Percentiles rank a stretch among this genome's conserved stretches.
Evolutionary conservation across 306 rosid species (phyloP).

Genomic region (Acacia acuminata): DNA sequence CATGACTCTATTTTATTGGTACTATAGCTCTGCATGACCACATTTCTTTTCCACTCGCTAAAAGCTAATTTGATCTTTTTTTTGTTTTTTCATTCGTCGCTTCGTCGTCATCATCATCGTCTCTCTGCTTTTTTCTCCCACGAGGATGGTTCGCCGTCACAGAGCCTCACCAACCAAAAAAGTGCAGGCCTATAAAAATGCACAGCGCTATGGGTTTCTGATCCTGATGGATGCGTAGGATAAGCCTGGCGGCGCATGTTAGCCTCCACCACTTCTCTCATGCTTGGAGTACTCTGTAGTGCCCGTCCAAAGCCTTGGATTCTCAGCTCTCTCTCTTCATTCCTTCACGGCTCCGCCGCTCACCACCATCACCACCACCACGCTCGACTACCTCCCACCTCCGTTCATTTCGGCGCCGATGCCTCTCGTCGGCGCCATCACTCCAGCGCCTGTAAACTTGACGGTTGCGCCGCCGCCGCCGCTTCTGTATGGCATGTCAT

Average conservation of each 20-base stretch:
- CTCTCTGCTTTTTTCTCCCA: not conserved
- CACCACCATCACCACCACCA: conserved; percentile 38
- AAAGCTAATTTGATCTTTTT: not conserved
- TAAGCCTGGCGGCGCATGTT: conserved; percentile 37
- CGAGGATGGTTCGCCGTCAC: conserved; percentile 15
- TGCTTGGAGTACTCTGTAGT: conserved; percentile 56
- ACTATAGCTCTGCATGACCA: not conserved
- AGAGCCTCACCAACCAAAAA: conserved; percentile 13
- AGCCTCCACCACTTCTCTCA: conserved; percentile 39
- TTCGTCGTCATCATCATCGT: not conserved
- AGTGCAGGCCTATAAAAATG: not conserved
- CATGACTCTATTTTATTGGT: not conserved
- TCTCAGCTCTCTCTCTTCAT: conserved; percentile 45
- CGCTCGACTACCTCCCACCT: conserved; percentile 30
- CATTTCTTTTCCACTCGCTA: not conserved
- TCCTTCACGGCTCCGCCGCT: conserved; percentile 51
- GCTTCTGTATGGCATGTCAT: conserved; percentile 91
- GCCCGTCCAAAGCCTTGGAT: conserved; percentile 67
- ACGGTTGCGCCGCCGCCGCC: conserved; percentile 31
- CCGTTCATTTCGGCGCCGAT: conserved; percentile 12
- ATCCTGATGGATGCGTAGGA: conserved; percentile 45
- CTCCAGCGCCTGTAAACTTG: conserved; percentile 59
- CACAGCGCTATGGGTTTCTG: not conserved
- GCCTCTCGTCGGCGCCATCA: conserved; percentile 50
- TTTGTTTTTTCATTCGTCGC: not conserved